Percentiles rank a stretch among this genome's conserved stretches.
phyloP scores from a whole-genome alignment of 2,329 filamentous ascomycete species.

The Ophiostoma ulmi region DNA sequence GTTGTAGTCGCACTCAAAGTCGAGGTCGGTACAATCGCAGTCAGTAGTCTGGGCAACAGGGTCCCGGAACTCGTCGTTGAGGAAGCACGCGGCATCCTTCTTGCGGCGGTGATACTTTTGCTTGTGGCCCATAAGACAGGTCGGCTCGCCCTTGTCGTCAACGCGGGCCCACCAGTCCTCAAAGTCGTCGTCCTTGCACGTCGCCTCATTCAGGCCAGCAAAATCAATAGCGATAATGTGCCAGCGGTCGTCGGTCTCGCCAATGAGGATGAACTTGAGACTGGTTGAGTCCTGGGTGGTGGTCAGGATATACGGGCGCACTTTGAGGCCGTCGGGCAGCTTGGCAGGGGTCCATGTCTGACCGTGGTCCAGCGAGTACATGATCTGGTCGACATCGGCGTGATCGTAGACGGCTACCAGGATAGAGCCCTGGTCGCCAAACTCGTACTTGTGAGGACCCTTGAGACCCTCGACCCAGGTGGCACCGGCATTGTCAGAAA shows the following conservation, averaged over 20 bases:
- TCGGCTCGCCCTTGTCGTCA: constrained; percentile 72
- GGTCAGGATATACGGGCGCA: constrained; percentile 69
- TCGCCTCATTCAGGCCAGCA: constrained; percentile 68
- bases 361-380: constrained; percentile 85
- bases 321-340: constrained; percentile 60
- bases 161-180: constrained; percentile 84
- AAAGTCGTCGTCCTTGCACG: constrained; percentile 73
- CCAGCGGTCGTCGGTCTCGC: constrained; percentile 51
- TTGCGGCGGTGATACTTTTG: constrained; percentile 83
- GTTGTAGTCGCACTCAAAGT: constrained; percentile 97
- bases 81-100: constrained; percentile 81
- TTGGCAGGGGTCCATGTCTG: constrained; percentile 71
- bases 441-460: constrained; percentile 90
- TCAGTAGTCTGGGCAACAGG: constrained; percentile 62
- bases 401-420: constrained; percentile 78
- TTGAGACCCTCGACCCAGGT: constrained; percentile 73
- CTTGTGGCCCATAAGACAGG: constrained; percentile 93
- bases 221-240: constrained; percentile 79
- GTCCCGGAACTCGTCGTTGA: constrained; percentile 79
- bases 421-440: constrained; percentile 87
- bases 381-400: constrained; percentile 53
- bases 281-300: constrained; percentile 91
- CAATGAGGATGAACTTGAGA: constrained; percentile 80
- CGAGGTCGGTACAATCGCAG: constrained; percentile 75
- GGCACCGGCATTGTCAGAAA: constrained; percentile 85